Percentiles rank a stretch among this genome's conserved stretches.
Evolutionary conservation across 768 basidiomycete genomes (phyloP).

Genomic region (Rhodocollybia butyracea): DNA sequence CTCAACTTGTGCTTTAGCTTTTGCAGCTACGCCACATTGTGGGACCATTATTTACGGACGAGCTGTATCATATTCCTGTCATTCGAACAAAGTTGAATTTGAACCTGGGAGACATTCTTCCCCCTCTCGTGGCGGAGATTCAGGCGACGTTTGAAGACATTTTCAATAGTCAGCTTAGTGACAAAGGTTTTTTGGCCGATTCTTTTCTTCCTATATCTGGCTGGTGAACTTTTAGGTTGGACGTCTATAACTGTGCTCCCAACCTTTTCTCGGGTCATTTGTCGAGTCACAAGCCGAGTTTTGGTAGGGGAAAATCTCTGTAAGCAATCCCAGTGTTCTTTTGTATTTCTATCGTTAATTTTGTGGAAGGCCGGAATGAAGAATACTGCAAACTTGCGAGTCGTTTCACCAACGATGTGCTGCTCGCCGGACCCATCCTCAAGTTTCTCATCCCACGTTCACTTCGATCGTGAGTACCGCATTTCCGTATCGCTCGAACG

Average conservation of each 20-base stretch:
- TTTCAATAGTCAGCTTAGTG: slow-evolving; percentile 13
- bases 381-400: slow-evolving; percentile 25
- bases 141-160: slow-evolving; percentile 24
- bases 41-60: slow-evolving; percentile 27
- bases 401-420: slow-evolving; percentile 31
- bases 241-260: slow-evolving; percentile 21
- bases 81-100: slow-evolving; percentile 28
- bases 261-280: slow-evolving; percentile 27
- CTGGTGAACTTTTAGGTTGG: slow-evolving; percentile 22
- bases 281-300: slow-evolving; percentile 36
- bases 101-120: slow-evolving; percentile 29
- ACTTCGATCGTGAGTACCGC: slow-evolving; percentile 10
- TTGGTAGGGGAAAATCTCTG: slow-evolving; percentile 38
- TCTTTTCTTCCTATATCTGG: background rate
- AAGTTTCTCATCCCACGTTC: slow-evolving; percentile 31
- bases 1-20: slow-evolving; percentile 18
- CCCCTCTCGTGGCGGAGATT: slow-evolving; percentile 31
- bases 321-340: slow-evolving; percentile 14
- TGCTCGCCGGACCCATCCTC: slow-evolving; percentile 24
- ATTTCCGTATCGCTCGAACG: background rate
- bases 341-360: slow-evolving; percentile 8
- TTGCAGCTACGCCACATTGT: slow-evolving; percentile 36
- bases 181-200: background rate
- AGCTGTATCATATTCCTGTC: slow-evolving; percentile 33
- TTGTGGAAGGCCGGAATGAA: slow-evolving; percentile 28